phyloP scores from a whole-genome alignment of 106 monocot genomes.

The Hemerocallis citrina region DNA sequence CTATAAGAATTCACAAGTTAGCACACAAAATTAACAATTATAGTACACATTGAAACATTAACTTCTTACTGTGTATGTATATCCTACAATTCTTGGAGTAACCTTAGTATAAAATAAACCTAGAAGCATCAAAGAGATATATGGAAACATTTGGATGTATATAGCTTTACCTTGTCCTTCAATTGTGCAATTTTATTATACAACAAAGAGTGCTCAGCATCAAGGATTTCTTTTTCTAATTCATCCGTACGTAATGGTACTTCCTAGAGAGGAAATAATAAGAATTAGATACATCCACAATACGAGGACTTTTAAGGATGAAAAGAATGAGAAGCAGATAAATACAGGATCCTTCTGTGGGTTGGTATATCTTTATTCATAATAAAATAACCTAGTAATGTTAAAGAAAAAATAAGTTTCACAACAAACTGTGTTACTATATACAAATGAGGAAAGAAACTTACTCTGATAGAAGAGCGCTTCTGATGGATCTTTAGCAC shows the following conservation, averaged over 20 bases:
- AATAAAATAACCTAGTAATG: background rate
- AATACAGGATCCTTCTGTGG: background rate
- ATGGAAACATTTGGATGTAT: background rate
- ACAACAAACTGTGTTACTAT: too few species aligned
- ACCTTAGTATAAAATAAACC: background rate
- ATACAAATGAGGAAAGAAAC: background rate
- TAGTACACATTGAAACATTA: too few species aligned
- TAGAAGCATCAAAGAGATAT: background rate
- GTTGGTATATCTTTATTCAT: background rate
- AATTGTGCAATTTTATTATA: conserved; percentile 53
- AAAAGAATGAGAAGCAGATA: background rate
- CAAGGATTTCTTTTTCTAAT: conserved; percentile 57
- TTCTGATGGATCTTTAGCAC: conserved; percentile 28
- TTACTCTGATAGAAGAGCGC: conserved; percentile 27
- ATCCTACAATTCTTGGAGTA: background rate
- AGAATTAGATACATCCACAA: conserved; percentile 3
- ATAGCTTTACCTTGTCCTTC: conserved; percentile 53
- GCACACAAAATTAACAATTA: background rate
- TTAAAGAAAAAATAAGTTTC: too few species aligned
- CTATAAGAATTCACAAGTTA: background rate
- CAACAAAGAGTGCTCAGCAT: conserved; percentile 69
- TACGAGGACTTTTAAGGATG: background rate
- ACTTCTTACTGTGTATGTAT: too few species aligned
- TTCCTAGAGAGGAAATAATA: conserved; percentile 19
- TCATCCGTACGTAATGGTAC: conserved; percentile 32